Conservation (phyloP, 1,139 yeast genomes). For the Saccharomycopsis crataegensis region DNA sequence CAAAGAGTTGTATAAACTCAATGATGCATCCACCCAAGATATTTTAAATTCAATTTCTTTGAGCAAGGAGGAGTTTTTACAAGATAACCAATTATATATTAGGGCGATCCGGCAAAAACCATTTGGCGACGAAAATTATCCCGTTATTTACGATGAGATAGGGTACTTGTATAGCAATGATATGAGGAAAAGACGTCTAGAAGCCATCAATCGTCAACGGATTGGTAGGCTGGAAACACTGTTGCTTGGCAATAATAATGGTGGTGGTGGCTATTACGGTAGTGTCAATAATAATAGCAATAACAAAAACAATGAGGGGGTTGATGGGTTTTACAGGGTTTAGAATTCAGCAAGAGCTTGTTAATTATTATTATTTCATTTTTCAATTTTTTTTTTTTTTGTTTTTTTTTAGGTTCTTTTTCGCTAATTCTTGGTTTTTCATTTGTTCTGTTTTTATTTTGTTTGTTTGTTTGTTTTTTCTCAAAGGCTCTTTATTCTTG, state of each 20-base stretch:
- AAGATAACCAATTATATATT: constrained; percentile 37
- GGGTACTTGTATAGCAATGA: constrained; percentile 17
- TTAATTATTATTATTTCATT: too few species aligned
- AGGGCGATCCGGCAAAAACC: constrained; percentile 36
- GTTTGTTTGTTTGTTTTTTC: too few species aligned
- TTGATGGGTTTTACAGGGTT: background rate
- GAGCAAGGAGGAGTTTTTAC: constrained; percentile 28
- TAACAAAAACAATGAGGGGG: background rate
- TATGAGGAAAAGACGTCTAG: constrained; percentile 9
- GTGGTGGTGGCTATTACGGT: background rate
- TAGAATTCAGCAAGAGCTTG: background rate
- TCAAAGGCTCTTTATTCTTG: too few species aligned
- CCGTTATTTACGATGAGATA: constrained; percentile 44
- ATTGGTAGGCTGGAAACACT: background rate
- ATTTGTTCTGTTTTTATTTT: too few species aligned
- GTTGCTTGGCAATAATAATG: background rate
- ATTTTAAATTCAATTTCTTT: constrained; percentile 15
- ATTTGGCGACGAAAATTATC: constrained; percentile 52
- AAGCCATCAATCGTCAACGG: background rate
- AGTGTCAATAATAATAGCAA: background rate
- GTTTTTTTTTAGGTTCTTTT: too few species aligned
- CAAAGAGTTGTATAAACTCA: constrained; percentile 15
- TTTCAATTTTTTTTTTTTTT: too few species aligned
- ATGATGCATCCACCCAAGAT: constrained; percentile 3
- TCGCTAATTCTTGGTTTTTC: too few species aligned